Evolutionary conservation across 257 asterid species (phyloP), one percentile per base, ranked within the genome.

Genomic region (Capsicum pubescens): DNA sequence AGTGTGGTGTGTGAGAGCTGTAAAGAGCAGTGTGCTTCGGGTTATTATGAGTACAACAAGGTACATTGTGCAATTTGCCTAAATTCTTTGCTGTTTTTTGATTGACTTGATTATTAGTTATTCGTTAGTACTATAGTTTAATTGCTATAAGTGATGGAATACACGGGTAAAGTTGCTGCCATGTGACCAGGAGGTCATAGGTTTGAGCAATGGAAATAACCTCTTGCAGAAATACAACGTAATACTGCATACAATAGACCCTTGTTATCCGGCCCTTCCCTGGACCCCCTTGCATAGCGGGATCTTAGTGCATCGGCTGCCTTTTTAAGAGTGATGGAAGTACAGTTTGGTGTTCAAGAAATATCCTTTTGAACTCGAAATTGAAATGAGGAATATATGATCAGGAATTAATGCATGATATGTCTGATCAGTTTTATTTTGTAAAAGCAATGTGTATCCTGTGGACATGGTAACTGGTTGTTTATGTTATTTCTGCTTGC

Each of bases 1-100:
- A 86, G 84, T 17, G 55, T 89, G 59, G 72, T 80, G 36, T 95
- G 99, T 89, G 90, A 89, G 84, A 88, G 94, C 52, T 96, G 99
- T 87, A 92, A 92, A 82, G 95, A 89, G 85, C 82, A 17, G 16
- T 91, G 98, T 86, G 94, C 84, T 87, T 86, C 87, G 5, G 81
- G 84, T 8, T 88, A 83, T 83, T 94, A 92, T 21, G 92, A 90
- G 80, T 87, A 84, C 85, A 80, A 67, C 7, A 90, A 94, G 98
- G 99, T 96, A 26, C 32, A 26, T 26, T 26, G 32, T 26, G 32
- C 32, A 26, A 50, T 46, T 82, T 80, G 26, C 35, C 15, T 80
- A 19, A 6, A 60, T 44, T 81, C 46, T 71, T n/a, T 72, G 1
- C 59, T 46, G 10, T n/a, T 71, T 11, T 8, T 6, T 70, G 39